Conservation (phyloP, 768 basidiomycete species). For the Leccinum truebloodii region DNA sequence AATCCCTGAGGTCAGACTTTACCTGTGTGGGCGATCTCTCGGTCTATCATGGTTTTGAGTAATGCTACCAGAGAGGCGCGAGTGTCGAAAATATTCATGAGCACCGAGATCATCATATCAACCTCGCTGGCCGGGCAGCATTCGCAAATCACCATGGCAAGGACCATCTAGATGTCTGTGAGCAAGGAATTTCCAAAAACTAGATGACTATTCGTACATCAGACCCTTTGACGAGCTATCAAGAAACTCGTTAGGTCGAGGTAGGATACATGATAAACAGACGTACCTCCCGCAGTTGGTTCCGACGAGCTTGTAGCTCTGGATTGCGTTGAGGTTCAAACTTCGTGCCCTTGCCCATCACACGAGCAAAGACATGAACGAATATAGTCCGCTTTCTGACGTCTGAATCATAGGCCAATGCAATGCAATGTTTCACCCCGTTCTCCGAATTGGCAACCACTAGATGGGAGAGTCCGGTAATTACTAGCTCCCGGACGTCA, state of each 20-base stretch:
- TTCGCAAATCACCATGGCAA: conserved; percentile 87
- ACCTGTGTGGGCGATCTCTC: conserved; percentile 82
- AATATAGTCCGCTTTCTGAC: conserved; percentile 74
- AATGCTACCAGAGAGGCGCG: conserved; percentile 68
- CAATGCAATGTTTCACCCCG: conserved; percentile 85
- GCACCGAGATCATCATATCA: conserved; percentile 80
- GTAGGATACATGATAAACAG: not conserved
- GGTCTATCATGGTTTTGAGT: conserved; percentile 82
- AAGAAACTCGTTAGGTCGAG: conserved; percentile 6
- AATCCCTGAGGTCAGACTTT: conserved; percentile 12
- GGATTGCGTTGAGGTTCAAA: conserved; percentile 64
- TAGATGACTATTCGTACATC: conserved; percentile 49
- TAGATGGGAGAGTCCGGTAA: conserved; percentile 78
- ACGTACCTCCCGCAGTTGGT: conserved; percentile 61
- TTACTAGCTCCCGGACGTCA: conserved; percentile 73
- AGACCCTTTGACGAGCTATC: conserved; percentile 69
- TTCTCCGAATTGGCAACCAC: conserved; percentile 84
- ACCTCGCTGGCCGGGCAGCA: conserved; percentile 77
- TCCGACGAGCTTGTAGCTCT: conserved; percentile 46
- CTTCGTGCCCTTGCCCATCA: conserved; percentile 76
- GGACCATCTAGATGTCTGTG: conserved; percentile 53
- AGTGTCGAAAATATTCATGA: conserved; percentile 86
- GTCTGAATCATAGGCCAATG: conserved; percentile 75
- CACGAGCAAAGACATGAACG: conserved; percentile 79
- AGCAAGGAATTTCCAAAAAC: conserved; percentile 4